phyloP scores from a whole-genome alignment of 805 yeast species.

The Blastobotrys peoriensis region DNA sequence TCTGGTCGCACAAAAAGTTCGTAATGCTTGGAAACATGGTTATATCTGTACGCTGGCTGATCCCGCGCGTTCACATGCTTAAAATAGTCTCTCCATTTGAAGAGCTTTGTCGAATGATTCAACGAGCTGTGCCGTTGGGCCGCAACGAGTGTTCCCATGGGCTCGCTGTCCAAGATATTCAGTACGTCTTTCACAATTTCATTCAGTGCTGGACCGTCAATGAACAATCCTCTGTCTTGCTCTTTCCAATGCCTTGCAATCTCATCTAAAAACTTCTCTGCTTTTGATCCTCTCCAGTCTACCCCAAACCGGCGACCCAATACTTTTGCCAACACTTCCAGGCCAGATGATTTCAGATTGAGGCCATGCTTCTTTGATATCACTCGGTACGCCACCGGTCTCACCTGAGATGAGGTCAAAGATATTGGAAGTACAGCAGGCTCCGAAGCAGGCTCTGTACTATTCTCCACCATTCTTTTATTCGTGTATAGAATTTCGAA shows the following conservation, averaged over 20 bases:
- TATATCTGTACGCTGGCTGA: slow-evolving; percentile 62
- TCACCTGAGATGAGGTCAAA: slow-evolving; percentile 71
- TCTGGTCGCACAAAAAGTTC: slow-evolving; percentile 20
- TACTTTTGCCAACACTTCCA: slow-evolving; percentile 63
- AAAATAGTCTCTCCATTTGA: slow-evolving; percentile 72
- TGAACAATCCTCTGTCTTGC: slow-evolving; percentile 79
- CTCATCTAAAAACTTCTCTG: slow-evolving; percentile 64
- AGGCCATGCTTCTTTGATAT: slow-evolving; percentile 89
- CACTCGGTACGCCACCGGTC: slow-evolving; percentile 89
- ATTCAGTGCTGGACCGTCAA: slow-evolving; percentile 66
- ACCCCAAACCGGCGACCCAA: slow-evolving; percentile 74
- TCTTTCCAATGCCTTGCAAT: slow-evolving; percentile 81
- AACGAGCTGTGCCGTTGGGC: not conserved
- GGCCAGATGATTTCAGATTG: slow-evolving; percentile 80
- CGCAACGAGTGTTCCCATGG: slow-evolving; percentile 3
- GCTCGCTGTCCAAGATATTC: slow-evolving; percentile 12
- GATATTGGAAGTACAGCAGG: slow-evolving; percentile 61
- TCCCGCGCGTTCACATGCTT: slow-evolving; percentile 55
- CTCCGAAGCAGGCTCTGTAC: no score
- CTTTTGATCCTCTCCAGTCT: slow-evolving; percentile 71
- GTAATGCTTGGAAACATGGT: slow-evolving; percentile 57
- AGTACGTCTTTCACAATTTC: slow-evolving; percentile 58
- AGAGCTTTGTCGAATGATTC: not conserved
- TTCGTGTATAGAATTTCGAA: no score
- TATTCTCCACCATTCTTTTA: no score